A percentile compares a stretch with the other conserved stretches of the same genome.
Evolutionary conservation across 1,139 yeast species (phyloP).

Genomic region (Lizanozyma gosingica): DNA sequence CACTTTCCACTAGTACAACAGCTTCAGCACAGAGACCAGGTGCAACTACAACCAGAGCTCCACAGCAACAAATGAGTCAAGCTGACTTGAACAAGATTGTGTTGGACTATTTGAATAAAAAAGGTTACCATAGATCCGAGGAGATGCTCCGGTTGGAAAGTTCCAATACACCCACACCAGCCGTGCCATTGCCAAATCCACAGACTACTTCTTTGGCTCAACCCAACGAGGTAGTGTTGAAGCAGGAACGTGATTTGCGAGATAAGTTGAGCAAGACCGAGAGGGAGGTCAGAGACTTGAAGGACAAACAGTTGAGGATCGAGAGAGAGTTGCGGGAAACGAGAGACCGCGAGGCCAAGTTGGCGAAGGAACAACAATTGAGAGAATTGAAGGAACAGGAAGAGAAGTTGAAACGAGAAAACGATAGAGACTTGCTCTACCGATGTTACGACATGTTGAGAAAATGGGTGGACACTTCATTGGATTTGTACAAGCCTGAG

Average conservation of each 20-base stretch:
- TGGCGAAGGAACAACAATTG: constrained; percentile 34
- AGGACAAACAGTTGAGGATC: constrained; percentile 25
- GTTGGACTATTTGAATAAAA: constrained; percentile 81
- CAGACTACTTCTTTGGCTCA: constrained; percentile 12
- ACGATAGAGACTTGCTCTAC: constrained; percentile 61
- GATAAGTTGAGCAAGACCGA: constrained; percentile 23
- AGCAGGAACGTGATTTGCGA: constrained; percentile 19
- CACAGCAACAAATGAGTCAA: constrained; percentile 41
- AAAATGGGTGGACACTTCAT: constrained; percentile 85
- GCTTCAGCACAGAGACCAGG: background rate
- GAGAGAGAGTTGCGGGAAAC: constrained; percentile 33
- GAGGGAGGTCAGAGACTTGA: constrained; percentile 33
- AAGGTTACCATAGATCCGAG: constrained; percentile 91
- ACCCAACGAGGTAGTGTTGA: constrained; percentile 13
- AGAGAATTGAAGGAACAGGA: constrained; percentile 33
- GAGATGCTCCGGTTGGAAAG: constrained; percentile 88
- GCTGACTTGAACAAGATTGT: constrained; percentile 87
- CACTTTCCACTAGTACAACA: no score
- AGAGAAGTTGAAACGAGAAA: constrained; percentile 30
- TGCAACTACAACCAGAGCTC: constrained; percentile 6
- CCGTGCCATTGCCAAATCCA: constrained; percentile 45
- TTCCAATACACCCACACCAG: constrained; percentile 55
- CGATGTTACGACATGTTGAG: constrained; percentile 75
- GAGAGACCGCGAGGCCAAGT: constrained; percentile 31
- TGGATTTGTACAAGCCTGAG: constrained; percentile 89